Evolutionary conservation across 2,329 filamentous ascomycete genomes (phyloP).

Genomic region (Apiospora saccharicola): DNA sequence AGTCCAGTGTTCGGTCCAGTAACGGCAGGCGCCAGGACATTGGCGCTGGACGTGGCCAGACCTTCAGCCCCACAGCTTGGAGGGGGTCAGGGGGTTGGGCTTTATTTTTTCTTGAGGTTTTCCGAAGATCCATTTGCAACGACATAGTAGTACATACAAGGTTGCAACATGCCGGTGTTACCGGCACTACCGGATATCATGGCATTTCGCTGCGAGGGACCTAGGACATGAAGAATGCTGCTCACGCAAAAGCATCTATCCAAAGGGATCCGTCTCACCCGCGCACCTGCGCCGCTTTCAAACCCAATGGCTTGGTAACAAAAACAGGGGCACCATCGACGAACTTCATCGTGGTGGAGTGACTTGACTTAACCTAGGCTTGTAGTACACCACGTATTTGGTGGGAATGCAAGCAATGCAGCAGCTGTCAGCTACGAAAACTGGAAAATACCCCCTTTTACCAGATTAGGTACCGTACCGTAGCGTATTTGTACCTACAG

Average conservation of each 20-base stretch:
- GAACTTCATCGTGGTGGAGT: constrained; percentile 1
- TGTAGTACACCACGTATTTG: background rate
- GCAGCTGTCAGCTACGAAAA: background rate
- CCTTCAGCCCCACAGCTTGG: background rate
- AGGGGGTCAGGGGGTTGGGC: background rate
- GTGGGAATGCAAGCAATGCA: background rate
- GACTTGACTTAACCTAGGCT: background rate
- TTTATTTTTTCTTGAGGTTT: background rate
- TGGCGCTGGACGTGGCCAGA: background rate
- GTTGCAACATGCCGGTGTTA: constrained; percentile 10
- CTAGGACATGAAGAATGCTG: background rate
- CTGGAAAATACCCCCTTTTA: background rate
- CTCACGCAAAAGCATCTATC: background rate
- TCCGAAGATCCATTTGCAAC: background rate
- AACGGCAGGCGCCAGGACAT: background rate
- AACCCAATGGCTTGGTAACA: constrained; percentile 13
- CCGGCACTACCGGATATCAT: constrained; percentile 7
- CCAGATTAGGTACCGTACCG: background rate
- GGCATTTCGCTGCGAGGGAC: background rate
- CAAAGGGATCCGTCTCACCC: constrained; percentile 3
- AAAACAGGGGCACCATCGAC: background rate
- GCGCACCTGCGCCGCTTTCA: background rate
- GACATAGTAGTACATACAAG: background rate
- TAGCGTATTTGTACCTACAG: background rate
- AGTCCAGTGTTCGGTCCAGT: background rate